Evolutionary conservation across 495 filamentous ascomycete species (phyloP), one percentile per base, ranked within the genome.

Genomic region (Xylaria sp.): DNA sequence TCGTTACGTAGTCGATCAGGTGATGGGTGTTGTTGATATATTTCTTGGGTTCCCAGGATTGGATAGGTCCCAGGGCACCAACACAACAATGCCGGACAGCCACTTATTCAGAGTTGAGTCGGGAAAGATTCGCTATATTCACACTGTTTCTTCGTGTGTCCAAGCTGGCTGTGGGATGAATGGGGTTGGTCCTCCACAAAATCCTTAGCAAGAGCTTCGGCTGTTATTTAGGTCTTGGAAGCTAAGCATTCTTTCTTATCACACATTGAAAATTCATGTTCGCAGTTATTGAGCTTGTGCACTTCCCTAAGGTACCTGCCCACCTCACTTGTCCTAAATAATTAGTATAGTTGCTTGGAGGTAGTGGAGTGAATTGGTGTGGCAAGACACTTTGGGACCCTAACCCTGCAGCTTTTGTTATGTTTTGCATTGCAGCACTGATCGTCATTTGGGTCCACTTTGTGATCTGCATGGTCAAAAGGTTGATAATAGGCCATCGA

Each of bases 1-100:
- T 29, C 78, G 82, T 17, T 84, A 81, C 48, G 80, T 82, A 0
- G 75, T 84, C 4, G 81, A 84, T 37, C 78, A 83, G 46, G 72
- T 71, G 19, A 61, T 82, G 55, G 82, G 82, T 4, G 77, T 73
- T 1, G 80, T 82, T 5, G 78, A 78, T 52, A 73, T 83, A 15
- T 83, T 78, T 58, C 62, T 79, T 43, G 80, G 79, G 0, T 83
- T 83, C 57, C 81, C 80, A 0, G 79, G 80, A 7, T 61, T 82
- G 40, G 81, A 82, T 53, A 61, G 78, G 12, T 78, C 78, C 5
- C 73, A 79, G 64, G 74, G 72, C 0, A 31, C 76, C 65, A 50
- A 72, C 40, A 70, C 78, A 0, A 73, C 79, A 0, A 81, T 80
- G 77, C 78, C 80, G 11, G 55, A 53, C 24, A 80, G 78, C 59